Conservation (phyloP, 2,329 filamentous ascomycete genomes). For the Rhynchosporium agropyri region DNA sequence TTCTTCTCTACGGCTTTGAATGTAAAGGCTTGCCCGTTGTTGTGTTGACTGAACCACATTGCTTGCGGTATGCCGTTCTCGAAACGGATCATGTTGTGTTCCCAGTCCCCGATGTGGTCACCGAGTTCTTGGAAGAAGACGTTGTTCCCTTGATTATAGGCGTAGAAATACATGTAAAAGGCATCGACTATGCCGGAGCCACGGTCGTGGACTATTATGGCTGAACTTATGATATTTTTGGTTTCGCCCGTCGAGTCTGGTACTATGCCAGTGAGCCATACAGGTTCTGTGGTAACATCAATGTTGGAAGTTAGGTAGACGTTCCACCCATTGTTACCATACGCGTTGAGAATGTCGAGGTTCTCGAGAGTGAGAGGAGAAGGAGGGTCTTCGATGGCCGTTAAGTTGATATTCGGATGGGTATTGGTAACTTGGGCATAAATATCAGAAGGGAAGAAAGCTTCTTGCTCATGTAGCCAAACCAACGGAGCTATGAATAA, state of each 20-base stretch:
- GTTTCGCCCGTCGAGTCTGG: constrained; percentile 56
- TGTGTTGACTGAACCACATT: constrained; percentile 67
- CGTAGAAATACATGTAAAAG: constrained; percentile 45
- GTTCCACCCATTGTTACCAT: constrained; percentile 45
- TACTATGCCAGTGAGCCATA: constrained; percentile 55
- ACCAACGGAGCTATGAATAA: constrained; percentile 51
- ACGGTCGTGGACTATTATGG: constrained; percentile 61
- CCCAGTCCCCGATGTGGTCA: constrained; percentile 66
- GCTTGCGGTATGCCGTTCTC: constrained; percentile 54
- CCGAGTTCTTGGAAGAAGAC: constrained; percentile 41
- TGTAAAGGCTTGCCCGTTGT: constrained; percentile 63
- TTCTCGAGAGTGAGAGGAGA: constrained; percentile 50
- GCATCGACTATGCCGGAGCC: constrained; percentile 49
- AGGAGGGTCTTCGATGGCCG: constrained; percentile 44
- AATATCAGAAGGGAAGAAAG: constrained; percentile 54
- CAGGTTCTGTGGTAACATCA: constrained; percentile 50
- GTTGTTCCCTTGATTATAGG: constrained; percentile 42
- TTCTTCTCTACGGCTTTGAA: constrained; percentile 58
- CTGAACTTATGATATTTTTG: constrained; percentile 50
- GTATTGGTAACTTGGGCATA: constrained; percentile 50
- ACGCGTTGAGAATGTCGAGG: constrained; percentile 50
- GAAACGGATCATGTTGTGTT: constrained; percentile 70
- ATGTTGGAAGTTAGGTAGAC: constrained; percentile 53
- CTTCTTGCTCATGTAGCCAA: constrained; percentile 52
- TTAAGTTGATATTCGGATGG: constrained; percentile 49